Base-by-base conservation (phyloP, 2,329 filamentous ascomycete genomes). In the Penicillium capsulatum region DNA sequence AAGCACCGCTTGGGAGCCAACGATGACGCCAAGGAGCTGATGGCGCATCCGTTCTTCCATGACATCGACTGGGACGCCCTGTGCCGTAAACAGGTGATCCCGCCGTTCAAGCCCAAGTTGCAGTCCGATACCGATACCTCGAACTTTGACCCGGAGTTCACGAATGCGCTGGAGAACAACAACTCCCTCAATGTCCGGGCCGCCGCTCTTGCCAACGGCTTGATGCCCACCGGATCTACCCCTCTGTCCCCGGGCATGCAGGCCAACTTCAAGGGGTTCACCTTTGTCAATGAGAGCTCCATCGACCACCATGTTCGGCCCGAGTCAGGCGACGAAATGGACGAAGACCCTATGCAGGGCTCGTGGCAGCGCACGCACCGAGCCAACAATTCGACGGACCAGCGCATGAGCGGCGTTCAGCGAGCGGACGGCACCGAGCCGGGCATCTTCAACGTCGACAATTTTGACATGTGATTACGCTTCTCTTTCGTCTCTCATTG, bases 121-220 rank as follows among this genome's bases (percentile, higher is more conserved):
- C 94, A 94, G 75, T 92, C 86, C 10, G 89, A 95, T 64, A 87
- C 90, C 2, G 92, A 98, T 55, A 94, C 94, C 1, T 96, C 90
- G 31, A 97, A 98, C 68, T 98, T 98, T 60, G 92, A 98, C 57
- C 92, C 92, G 0, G 92, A 97, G 64, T 98, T 98, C 64, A 98
- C 92, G 36, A 96, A 92, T 51, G 92, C 92, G 4, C 71, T 97
- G 41, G 87, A 90, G 57, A 86, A 83, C 44, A 87, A 87, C 38
- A 81, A 84, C 1, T 96, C 90, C 1, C 74, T 97, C 42, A 97
- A 97, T 60, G 87, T 92, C 56, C 83, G 91, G 42, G 91, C 92
- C 3, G 87, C 88, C 10, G 87, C 87, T 6, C 67, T 97, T 34
- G 88, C 91, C 11, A 82, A 83, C 41, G 90, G 90, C 26, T 68